Percentiles rank a stretch among this genome's conserved stretches.
Conservation (phyloP, 306 rosid species). For the Casuarina equisetifolia region DNA sequence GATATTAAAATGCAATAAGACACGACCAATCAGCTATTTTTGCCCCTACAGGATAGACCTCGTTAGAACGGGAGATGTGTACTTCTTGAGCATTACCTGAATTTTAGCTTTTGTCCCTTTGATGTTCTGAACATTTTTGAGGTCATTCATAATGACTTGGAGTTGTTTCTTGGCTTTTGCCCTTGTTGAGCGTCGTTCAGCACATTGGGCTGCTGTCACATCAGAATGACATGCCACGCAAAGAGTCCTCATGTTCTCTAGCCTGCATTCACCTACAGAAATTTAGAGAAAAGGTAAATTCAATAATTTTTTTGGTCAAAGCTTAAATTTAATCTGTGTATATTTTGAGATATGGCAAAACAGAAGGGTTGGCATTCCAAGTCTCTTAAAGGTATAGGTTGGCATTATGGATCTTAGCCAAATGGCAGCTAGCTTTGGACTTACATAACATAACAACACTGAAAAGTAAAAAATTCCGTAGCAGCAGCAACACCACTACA, state of each 20-base stretch:
- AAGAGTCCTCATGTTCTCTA: slow-evolving; percentile 91
- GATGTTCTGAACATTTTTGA: slow-evolving; percentile 34
- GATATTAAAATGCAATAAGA: background rate
- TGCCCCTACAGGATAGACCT: background rate
- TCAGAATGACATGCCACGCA: slow-evolving; percentile 90
- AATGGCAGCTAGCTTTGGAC: too few relatives aligned
- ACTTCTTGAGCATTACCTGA: slow-evolving; percentile 44
- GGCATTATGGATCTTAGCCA: too few relatives aligned
- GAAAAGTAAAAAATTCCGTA: background rate
- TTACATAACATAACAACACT: too few relatives aligned
- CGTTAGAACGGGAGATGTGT: background rate
- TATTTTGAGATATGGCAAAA: background rate
- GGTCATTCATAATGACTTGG: slow-evolving; percentile 46
- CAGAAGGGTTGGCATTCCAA: background rate
- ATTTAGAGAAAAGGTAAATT: background rate
- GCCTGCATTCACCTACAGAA: slow-evolving; percentile 75
- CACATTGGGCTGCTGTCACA: slow-evolving; percentile 74
- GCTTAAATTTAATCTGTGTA: slow-evolving; percentile 11
- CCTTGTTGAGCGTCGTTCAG: slow-evolving; percentile 67
- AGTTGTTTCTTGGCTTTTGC: slow-evolving; percentile 79
- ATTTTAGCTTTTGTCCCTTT: slow-evolving; percentile 21
- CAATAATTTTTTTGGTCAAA: background rate
- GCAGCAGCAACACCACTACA: background rate
- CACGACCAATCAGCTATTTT: background rate
- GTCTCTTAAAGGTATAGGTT: background rate